phyloP scores from a whole-genome alignment of 805 yeast species.

The Yamadazyma nakazawae region DNA sequence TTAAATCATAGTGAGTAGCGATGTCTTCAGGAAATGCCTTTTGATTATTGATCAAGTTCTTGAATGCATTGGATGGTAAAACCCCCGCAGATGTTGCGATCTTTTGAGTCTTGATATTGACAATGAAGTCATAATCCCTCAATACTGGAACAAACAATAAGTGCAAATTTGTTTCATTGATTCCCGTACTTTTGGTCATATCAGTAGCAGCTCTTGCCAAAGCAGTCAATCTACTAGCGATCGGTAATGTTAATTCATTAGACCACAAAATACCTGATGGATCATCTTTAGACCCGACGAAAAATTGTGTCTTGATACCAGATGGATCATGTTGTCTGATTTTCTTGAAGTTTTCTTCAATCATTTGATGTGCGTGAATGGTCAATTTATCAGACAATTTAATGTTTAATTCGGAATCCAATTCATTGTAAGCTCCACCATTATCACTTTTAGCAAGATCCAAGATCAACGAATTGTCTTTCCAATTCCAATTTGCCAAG shows the following conservation, averaged over 20 bases:
- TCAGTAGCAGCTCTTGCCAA: slow-evolving; percentile 72
- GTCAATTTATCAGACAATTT: slow-evolving; percentile 61
- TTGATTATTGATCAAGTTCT: slow-evolving; percentile 51
- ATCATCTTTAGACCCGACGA: slow-evolving; percentile 80
- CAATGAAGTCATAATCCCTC: slow-evolving; percentile 78
- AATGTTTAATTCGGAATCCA: slow-evolving; percentile 28
- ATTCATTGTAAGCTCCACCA: slow-evolving; percentile 6
- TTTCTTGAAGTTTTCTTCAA: slow-evolving; percentile 61
- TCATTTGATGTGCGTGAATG: slow-evolving; percentile 55
- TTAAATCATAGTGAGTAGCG: slow-evolving; percentile 55
- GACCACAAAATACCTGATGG: slow-evolving; percentile 87
- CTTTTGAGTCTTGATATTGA: slow-evolving; percentile 50
- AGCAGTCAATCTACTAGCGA: slow-evolving; percentile 85
- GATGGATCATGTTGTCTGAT: slow-evolving; percentile 78
- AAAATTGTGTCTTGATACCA: slow-evolving; percentile 73
- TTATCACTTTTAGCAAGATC: slow-evolving; percentile 56
- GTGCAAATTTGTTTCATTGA: slow-evolving; percentile 38
- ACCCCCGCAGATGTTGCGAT: slow-evolving; percentile 54
- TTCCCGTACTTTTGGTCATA: slow-evolving; percentile 47
- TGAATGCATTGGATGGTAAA: slow-evolving; percentile 51
- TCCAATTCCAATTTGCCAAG: slow-evolving; percentile 91
- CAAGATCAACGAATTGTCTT: slow-evolving; percentile 75
- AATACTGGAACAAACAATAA: slow-evolving; percentile 76
- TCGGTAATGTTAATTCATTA: slow-evolving; percentile 58
- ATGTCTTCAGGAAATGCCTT: slow-evolving; percentile 45